These are phyloP conservation scores for Jaltomata sinuosa DNA, from an alignment of 257 asterid species.

Conservation along the genomic window DNA sequence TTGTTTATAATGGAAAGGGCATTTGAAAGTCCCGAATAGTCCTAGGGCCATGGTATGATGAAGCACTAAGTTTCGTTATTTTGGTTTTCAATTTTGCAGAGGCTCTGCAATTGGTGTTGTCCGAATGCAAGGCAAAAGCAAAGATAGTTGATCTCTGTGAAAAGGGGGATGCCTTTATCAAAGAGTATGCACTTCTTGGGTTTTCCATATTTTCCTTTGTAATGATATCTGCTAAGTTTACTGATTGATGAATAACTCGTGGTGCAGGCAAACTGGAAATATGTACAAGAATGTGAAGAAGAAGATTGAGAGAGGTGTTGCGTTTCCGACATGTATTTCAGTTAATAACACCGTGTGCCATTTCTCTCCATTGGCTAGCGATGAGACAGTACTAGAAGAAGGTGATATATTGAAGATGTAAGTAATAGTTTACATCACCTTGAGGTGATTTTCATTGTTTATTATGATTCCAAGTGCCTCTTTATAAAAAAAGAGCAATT, in stretches of 20 bases:
- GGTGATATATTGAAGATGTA: slow-evolving; percentile 84
- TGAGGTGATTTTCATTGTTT: not conserved
- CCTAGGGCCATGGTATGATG: too few relatives aligned
- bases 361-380: slow-evolving; percentile 74
- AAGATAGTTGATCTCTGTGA: slow-evolving; percentile 86
- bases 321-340: slow-evolving; percentile 89
- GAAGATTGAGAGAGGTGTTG: slow-evolving; percentile 92
- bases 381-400: slow-evolving; percentile 57
- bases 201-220: not conserved
- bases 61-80: not conserved
- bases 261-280: slow-evolving; percentile 66
- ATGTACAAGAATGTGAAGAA: slow-evolving; percentile 92
- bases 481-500: not conserved
- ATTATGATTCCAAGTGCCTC: not conserved
- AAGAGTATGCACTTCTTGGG: slow-evolving; percentile 38
- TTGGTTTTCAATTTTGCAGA: slow-evolving; percentile 36
- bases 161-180: slow-evolving; percentile 68
- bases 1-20: not conserved
- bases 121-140: slow-evolving; percentile 67
- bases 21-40: not conserved
- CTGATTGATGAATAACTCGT: not conserved
- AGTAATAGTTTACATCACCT: slow-evolving; percentile 4
- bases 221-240: not conserved
- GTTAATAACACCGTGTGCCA: slow-evolving; percentile 80
- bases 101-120: slow-evolving; percentile 76